phyloP scores from a whole-genome alignment of 495 filamentous ascomycete species.

The Acidiella bohemica region DNA sequence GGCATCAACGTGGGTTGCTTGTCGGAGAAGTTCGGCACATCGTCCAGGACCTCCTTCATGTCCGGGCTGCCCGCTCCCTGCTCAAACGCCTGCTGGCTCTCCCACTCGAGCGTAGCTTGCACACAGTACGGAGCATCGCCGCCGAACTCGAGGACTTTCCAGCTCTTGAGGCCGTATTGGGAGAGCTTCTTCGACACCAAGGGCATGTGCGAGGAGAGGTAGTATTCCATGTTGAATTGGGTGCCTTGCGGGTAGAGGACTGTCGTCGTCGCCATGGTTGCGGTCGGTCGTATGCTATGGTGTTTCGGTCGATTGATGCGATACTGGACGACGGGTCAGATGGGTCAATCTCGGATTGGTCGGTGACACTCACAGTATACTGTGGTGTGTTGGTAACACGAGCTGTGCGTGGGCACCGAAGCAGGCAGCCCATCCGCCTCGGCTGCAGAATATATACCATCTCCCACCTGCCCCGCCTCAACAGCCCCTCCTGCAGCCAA shows the following conservation, averaged over 20 bases:
- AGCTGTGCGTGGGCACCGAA: too few relatives aligned
- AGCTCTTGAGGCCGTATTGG: slow-evolving; percentile 15
- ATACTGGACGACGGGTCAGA: too few relatives aligned
- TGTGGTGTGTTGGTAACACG: too few relatives aligned
- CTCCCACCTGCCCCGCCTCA: too few relatives aligned
- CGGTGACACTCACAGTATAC: too few relatives aligned
- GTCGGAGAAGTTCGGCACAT: slow-evolving; percentile 21
- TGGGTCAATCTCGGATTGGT: too few relatives aligned
- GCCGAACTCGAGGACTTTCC: slow-evolving; percentile 19
- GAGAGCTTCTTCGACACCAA: slow-evolving; percentile 12
- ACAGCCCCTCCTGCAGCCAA: too few relatives aligned
- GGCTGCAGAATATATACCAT: too few relatives aligned
- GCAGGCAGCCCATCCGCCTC: too few relatives aligned
- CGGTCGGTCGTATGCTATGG: too few relatives aligned
- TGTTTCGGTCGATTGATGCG: too few relatives aligned
- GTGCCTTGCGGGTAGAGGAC: slow-evolving; percentile 22
- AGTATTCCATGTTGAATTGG: slow-evolving; percentile 25
- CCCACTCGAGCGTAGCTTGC: slow-evolving; percentile 16
- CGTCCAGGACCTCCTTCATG: slow-evolving; percentile 16
- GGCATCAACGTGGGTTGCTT: slow-evolving; percentile 16
- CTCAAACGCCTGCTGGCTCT: slow-evolving; percentile 14
- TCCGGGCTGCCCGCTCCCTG: slow-evolving; percentile 7
- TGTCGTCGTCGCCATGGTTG: slow-evolving; percentile 17
- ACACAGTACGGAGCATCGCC: slow-evolving; percentile 12
- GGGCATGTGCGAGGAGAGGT: slow-evolving; percentile 21